Base-by-base conservation (phyloP, 176 grass and related monocot species). In the Juncus inflexus region DNA sequence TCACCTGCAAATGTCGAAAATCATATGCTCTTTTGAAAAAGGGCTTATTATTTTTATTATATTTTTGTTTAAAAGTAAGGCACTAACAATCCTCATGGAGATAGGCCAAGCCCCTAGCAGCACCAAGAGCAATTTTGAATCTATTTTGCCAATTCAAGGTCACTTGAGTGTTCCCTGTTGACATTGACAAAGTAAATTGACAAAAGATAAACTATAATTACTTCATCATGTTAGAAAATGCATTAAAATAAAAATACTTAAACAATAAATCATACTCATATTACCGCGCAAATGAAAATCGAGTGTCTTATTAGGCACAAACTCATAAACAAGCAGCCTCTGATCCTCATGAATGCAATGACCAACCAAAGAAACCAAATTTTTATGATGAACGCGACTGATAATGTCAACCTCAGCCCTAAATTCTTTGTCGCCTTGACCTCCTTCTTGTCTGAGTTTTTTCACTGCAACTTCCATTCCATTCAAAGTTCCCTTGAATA, bases 51-150 rank as follows among this genome's bases (percentile, higher is more conserved):
- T 47, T 47, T 47, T 6, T 47, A 9, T 14, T 60, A 10, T 65
- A 8, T 5, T 12, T 62, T 76, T 11, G 55, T 19, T 9, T 60
- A 35, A 47, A 3, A 12, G 12, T 47, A 9, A 1, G 41, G 12
- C 73, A 86, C 74, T 82, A 5, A 86, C 79, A 86, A 28, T 82
- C 83, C 6, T 86, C 83, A 14, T 86, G 78, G 42, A 86, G 78
- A 66, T 86, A 82, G 6, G 83, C 79, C 68, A 82, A 50, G 6
- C 83, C 83, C 58, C 71, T 78, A 37, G 83, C 74, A 50, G 83
- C 76, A 14, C 74, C 74, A 15, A 78, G 63, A 50, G 80, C 80
- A 62, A 83, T 74, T 49, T 78, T 74, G 67, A 61, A 67, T 74
- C 80, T 78, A 49, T 75, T 76, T 4, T 70, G 35, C 79, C 80